Conservation (phyloP, 108 stramenopile species). For the Aurantiochytrium sp. region DNA sequence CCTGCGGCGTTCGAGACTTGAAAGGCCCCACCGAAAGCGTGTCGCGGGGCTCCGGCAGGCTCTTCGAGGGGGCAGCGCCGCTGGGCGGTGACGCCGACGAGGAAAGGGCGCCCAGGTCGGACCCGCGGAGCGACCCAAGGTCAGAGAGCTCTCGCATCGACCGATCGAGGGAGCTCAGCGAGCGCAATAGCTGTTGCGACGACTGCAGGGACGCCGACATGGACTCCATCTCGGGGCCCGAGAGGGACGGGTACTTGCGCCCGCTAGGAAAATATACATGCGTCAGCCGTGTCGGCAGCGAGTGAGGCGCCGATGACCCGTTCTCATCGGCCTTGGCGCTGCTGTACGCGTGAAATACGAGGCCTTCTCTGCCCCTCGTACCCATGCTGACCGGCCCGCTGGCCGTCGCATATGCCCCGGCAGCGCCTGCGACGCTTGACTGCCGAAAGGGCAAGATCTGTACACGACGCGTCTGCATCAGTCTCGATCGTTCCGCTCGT, state of each 20-base stretch:
- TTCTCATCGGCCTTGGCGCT: background rate
- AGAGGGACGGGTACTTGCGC: background rate
- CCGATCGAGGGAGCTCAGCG: background rate
- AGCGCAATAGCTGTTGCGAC: background rate
- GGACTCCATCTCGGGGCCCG: background rate
- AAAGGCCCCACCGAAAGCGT: background rate
- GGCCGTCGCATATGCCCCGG: too few species aligned
- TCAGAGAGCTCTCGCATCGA: background rate
- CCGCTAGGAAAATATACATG: constrained; percentile 7
- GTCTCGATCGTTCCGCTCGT: background rate
- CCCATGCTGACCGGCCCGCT: too few species aligned
- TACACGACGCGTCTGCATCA: background rate
- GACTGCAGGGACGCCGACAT: background rate
- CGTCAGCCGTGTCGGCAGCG: background rate
- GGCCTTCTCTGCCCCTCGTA: background rate
- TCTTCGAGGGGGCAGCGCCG: background rate
- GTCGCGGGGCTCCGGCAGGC: background rate
- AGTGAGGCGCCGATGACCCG: background rate
- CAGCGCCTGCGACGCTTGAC: background rate
- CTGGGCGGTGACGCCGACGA: background rate
- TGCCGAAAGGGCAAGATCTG: background rate
- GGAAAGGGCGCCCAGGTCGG: background rate
- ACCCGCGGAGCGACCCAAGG: background rate
- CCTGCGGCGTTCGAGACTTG: too few species aligned
- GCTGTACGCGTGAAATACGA: background rate